Base-by-base conservation (phyloP, 345 rosid genomes). In the Acer saccharum region DNA sequence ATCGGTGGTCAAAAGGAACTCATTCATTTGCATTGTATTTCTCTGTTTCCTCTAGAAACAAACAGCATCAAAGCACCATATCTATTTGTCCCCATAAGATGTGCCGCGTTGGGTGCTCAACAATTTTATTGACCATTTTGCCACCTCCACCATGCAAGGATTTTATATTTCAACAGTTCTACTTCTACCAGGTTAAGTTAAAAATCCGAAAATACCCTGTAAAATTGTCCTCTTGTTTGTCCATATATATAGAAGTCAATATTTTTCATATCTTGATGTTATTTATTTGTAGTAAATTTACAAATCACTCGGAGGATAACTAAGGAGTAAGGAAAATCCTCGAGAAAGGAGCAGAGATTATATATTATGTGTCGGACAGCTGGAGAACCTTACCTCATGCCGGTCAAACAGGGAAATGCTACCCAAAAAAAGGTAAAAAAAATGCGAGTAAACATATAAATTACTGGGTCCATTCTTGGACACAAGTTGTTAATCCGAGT, bases 61-160 rank as follows among this genome's bases (percentile, higher is more conserved):
- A 18, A 48, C 46, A 43, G 46, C 11, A 43, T 43, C 46, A 9
- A 7, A 43, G 46, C 9, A 23, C 27, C 43, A 44, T 43, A 62
- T 41, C 68, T 13, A 20, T 12, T 25, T 27, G 77, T 64, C 60
- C 46, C 77, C 77, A n/a, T 29, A 11, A 10, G 52, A 52, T 14
- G 69, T 46, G 70, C 70, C 77, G 62, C 12, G n/a, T 60, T 50
- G 77, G 69, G 61, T 48, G 77, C 61, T 48, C 70, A n/a, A 16
- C 62, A 8, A 14, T 16, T 27, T 2, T 16, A 25, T 74, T 74
- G 55, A 63, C 60, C 17, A 27, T 44, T 27, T 46, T 25, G 76
- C 67, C 67, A 72, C 65, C 17, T 18, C 20, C 3, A 18, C 18
- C 27, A 35, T 35, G 64, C 10, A 58, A 11, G 18, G 35, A 52